Base-by-base conservation (phyloP, 1,139 yeast species). In the Geotrichum macrosporum region DNA sequence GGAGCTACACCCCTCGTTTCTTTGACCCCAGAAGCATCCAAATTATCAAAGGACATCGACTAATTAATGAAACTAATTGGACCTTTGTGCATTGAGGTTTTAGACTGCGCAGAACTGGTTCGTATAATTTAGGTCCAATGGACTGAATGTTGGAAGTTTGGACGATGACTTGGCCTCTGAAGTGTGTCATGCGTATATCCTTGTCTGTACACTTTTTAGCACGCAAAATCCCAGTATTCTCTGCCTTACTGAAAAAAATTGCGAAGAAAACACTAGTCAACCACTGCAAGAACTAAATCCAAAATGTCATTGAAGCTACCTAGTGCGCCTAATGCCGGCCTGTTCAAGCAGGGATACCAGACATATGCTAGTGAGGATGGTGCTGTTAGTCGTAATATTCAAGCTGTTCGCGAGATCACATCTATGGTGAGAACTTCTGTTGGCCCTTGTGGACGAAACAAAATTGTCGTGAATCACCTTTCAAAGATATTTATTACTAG, bases 361-460 rank as follows among this genome's bases (percentile, higher is more conserved):
- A 78, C 89, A 34, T 84, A 86, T 61, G 76, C 85, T 45, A 82
- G 83, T 63, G 89, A 88, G 27, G 98, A 94, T 69, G 98, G 98
- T 47, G 97, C 96, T 36, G 87, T 92, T 50, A 77, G 78, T 58
- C 78, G 96, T 63, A 92, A 94, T 64, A 87, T 92, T 57, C 86
- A 84, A 59, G 98, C 98, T 1, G 92, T 94, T 47, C 78, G 95
- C 60, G 97, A 92, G 66, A 85, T 94, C 66, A 80, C 95, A 51
- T 78, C 82, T 47, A 88, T 92, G 78, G 85, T 94, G 55, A 76
- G 89, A 53, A 88, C 97, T 3, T 87, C 96, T 8, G 85, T 92
- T 74, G 98, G 98, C 5, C 98, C 98, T 51, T 85, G 94, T 68
- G 98, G 98, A 44, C 78, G 96, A 61, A 92, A 89, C 68, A 92